These are phyloP conservation scores for Asclepias syriaca DNA, from an alignment of 257 asterid genomes.

Conservation along the genomic window DNA sequence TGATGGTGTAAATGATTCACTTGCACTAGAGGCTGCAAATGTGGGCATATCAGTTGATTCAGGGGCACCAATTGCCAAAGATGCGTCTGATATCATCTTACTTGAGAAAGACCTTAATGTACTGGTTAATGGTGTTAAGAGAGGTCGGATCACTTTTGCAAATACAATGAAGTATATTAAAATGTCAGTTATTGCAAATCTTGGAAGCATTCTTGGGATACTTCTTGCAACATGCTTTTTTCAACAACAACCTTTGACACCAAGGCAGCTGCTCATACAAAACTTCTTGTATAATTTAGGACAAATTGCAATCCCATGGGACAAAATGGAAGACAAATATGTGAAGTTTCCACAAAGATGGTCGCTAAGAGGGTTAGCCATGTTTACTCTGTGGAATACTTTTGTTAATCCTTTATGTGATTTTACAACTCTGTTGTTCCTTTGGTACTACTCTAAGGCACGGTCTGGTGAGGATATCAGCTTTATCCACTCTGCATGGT, in stretches of 20 bases:
- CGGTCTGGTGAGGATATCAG: background rate
- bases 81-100: constrained; percentile 18
- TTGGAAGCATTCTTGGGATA: constrained; percentile 20
- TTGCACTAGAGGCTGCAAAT: constrained; percentile 26
- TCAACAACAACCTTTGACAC: constrained; percentile 14
- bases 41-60: constrained; percentile 28
- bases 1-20: constrained; percentile 24
- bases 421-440: constrained; percentile 9
- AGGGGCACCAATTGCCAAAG: constrained; percentile 19
- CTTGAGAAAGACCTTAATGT: constrained; percentile 25
- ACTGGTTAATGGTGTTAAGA: constrained; percentile 23
- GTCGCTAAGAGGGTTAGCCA: constrained; percentile 19
- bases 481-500: constrained; percentile 17
- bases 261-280: constrained; percentile 21
- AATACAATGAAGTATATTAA: constrained; percentile 24
- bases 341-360: constrained; percentile 19
- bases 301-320: constrained; percentile 23
- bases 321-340: constrained; percentile 21
- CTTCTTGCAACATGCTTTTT: constrained; percentile 13
- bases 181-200: constrained; percentile 23
- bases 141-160: constrained; percentile 24
- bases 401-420: constrained; percentile 18
- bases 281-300: constrained; percentile 19
- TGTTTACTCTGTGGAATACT: constrained; percentile 22
- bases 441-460: constrained; percentile 1